A percentile compares a stretch with the other conserved stretches of the same genome.
These are phyloP conservation scores for Rostrohypoxylon terebratum DNA, from an alignment of 495 filamentous ascomycete species.

Conservation along the genomic window DNA sequence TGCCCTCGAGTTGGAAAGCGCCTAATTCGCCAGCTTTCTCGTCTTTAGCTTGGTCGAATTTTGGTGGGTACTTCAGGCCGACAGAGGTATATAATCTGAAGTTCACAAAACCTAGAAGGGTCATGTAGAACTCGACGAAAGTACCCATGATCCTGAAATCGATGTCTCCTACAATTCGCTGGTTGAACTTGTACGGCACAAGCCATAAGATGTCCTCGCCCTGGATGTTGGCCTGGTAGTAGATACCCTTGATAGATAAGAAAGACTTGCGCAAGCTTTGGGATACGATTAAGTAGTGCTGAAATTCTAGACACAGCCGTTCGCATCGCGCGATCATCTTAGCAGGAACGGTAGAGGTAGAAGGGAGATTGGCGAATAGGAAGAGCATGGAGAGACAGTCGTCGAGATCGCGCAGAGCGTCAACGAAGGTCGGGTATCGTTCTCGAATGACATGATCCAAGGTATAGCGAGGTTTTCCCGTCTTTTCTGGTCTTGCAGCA, in stretches of 20 bases:
- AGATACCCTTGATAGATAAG: conserved; percentile 98
- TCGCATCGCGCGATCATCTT: conserved; percentile 96
- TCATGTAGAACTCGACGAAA: conserved; percentile 98
- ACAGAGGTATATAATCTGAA: conserved; percentile 90
- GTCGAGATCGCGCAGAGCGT: conserved; percentile 93
- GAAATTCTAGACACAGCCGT: conserved; percentile 89
- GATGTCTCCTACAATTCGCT: conserved; percentile 88
- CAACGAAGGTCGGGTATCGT: conserved; percentile 96
- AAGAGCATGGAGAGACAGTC: conserved; percentile 97
- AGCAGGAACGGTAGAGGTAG: conserved; percentile 83
- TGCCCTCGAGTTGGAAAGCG: conserved; percentile 87
- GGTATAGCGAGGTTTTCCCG: conserved; percentile 82
- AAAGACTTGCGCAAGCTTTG: conserved; percentile 94
- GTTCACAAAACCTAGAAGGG: conserved; percentile 93
- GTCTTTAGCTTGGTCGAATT: conserved; percentile 87
- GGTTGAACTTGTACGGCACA: conserved; percentile 96
- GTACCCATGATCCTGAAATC: conserved; percentile 99
- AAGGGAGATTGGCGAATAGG: conserved; percentile 96
- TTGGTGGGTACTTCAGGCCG: conserved; percentile 93
- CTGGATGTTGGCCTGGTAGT: conserved; percentile 98
- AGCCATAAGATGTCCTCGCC: conserved; percentile 99
- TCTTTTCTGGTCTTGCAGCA: conserved; percentile 81
- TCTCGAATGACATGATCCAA: conserved; percentile 97
- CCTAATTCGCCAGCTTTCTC: conserved; percentile 89
- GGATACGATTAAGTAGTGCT: conserved; percentile 94